Percentiles rank a stretch among this genome's conserved stretches.
These are phyloP conservation scores for Aspergillus pseudotamarii DNA, from an alignment of 2,329 filamentous ascomycete genomes.

Conservation along the genomic window DNA sequence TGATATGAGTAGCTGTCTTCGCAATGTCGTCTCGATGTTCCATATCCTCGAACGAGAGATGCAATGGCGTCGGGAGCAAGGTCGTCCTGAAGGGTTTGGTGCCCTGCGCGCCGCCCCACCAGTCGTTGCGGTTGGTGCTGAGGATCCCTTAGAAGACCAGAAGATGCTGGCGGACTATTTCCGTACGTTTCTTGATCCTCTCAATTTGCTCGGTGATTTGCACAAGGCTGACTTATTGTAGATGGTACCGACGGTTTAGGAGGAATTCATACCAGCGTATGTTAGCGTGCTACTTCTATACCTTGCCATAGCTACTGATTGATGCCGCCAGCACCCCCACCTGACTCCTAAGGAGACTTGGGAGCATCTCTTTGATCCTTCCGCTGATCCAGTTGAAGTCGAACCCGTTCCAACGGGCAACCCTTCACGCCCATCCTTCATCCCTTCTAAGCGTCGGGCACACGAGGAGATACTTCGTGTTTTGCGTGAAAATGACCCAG, in stretches of 20 bases:
- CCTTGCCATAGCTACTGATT: slow-evolving; percentile 3
- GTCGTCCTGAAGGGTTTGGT: slow-evolving; percentile 70
- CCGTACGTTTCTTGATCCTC: slow-evolving; percentile 59
- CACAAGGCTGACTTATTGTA: slow-evolving; percentile 35
- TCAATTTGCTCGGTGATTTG: not conserved
- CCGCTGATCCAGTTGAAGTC: slow-evolving; percentile 47
- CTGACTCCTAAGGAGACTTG: slow-evolving; percentile 74
- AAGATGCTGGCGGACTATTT: slow-evolving; percentile 82
- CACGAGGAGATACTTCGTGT: slow-evolving; percentile 89
- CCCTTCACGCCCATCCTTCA: slow-evolving; percentile 62
- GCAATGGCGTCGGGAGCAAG: slow-evolving; percentile 74
- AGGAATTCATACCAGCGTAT: slow-evolving; percentile 64
- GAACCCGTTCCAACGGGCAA: slow-evolving; percentile 47
- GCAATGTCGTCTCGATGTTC: slow-evolving; percentile 88
- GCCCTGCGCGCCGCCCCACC: slow-evolving; percentile 74
- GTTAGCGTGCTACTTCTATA: slow-evolving; percentile 11
- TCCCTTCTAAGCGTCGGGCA: slow-evolving; percentile 70
- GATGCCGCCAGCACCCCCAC: slow-evolving; percentile 65
- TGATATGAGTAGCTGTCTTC: slow-evolving; percentile 65
- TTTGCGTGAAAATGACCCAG: slow-evolving; percentile 75
- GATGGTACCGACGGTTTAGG: slow-evolving; percentile 78
- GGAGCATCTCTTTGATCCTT: slow-evolving; percentile 66
- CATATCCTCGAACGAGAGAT: slow-evolving; percentile 89
- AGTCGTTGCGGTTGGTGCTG: slow-evolving; percentile 81
- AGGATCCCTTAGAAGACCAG: slow-evolving; percentile 82